A percentile compares a stretch with the other conserved stretches of the same genome.
These are phyloP conservation scores for Penicillium verrucosum DNA, from an alignment of 2,329 filamentous ascomycete species.

Conservation along the genomic window DNA sequence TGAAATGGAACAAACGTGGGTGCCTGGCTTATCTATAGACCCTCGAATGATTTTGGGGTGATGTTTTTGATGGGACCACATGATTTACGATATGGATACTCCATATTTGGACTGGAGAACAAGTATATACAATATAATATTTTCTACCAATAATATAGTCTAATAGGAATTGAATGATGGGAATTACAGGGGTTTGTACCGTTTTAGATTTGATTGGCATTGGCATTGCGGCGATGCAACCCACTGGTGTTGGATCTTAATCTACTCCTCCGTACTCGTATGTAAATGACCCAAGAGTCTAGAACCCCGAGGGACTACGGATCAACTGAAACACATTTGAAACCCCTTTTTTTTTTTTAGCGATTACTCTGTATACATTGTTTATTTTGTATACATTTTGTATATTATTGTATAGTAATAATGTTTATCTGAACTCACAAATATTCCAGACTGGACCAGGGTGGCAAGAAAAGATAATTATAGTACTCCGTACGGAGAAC, in stretches of 20 bases:
- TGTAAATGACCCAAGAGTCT: neutral
- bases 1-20: slow-evolving; percentile 20
- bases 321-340: slow-evolving; percentile 17
- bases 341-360: neutral
- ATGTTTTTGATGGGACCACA: neutral
- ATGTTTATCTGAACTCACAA: too few relatives aligned
- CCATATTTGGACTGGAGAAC: neutral
- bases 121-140: neutral
- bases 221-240: slow-evolving; percentile 15
- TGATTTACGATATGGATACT: neutral
- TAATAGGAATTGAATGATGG: neutral
- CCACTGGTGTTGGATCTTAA: slow-evolving; percentile 1
- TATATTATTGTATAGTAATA: too few relatives aligned
- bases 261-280: neutral
- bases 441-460: neutral
- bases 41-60: slow-evolving; percentile 13
- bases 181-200: neutral
- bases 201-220: neutral
- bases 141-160: neutral
- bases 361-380: too few relatives aligned
- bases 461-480: slow-evolving; percentile 21
- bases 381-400: too few relatives aligned
- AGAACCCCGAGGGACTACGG: neutral
- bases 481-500: slow-evolving; percentile 1
- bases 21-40: slow-evolving; percentile 15